Percentiles rank a stretch among this genome's conserved stretches.
These are phyloP conservation scores for Psidium guajava DNA, from an alignment of 345 rosid species.

Conservation along the genomic window DNA sequence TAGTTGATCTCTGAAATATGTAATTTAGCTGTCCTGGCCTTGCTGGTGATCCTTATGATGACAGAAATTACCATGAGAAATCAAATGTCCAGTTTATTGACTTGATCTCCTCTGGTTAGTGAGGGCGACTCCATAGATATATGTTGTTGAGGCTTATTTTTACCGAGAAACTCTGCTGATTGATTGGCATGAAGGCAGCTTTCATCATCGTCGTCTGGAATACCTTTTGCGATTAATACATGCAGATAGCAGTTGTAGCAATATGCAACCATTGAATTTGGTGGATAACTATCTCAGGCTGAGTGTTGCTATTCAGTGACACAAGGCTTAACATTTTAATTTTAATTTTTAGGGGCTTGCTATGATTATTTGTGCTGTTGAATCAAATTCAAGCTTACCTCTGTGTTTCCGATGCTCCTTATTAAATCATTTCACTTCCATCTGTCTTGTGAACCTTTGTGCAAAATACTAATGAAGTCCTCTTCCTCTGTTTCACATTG, in stretches of 20 bases:
- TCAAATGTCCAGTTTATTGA: not conserved
- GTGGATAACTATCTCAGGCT: not conserved
- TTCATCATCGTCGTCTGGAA: not conserved
- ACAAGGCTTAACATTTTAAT: not conserved
- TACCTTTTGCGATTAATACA: not conserved
- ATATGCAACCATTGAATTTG: not conserved
- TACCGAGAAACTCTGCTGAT: not conserved
- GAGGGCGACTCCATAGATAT: not conserved
- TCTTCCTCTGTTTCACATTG: not conserved
- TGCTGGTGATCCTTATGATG: not conserved
- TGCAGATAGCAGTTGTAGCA: not conserved
- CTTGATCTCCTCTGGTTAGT: not conserved
- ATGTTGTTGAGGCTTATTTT: not conserved
- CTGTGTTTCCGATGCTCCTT: not conserved
- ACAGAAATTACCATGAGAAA: not conserved
- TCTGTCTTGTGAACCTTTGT: not conserved
- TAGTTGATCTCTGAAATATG: not conserved
- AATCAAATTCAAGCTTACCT: not conserved
- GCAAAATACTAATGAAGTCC: not conserved
- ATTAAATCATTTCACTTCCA: not conserved
- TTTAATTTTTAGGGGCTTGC: not conserved
- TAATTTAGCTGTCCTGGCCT: not conserved
- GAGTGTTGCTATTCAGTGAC: not conserved
- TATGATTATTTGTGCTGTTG: not conserved
- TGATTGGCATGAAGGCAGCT: not conserved